phyloP scores from a whole-genome alignment of 805 yeast species.

The Saccharomycopsis microspora region DNA sequence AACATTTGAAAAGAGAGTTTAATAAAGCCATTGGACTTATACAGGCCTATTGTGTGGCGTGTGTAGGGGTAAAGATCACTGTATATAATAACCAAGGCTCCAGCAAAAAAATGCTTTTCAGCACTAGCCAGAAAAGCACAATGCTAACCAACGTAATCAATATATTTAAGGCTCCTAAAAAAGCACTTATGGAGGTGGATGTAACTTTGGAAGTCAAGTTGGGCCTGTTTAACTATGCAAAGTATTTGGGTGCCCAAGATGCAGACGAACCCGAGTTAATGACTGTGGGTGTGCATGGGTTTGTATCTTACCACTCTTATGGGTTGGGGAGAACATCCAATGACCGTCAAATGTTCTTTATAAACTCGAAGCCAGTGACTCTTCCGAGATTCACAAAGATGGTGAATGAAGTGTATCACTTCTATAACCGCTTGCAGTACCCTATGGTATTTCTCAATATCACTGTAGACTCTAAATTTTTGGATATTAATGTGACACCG shows the following conservation, averaged over 20 bases:
- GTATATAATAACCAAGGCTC: constrained; percentile 35
- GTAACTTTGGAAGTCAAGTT: constrained; percentile 26
- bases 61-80: constrained; percentile 44
- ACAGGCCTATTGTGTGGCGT: constrained; percentile 58
- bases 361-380: constrained; percentile 68
- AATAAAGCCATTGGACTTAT: constrained; percentile 51
- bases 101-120: constrained; percentile 39
- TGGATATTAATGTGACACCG: constrained; percentile 89
- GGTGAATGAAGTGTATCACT: constrained; percentile 63
- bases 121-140: constrained; percentile 40
- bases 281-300: constrained; percentile 38
- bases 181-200: constrained; percentile 44
- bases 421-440: constrained; percentile 58
- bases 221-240: neutral
- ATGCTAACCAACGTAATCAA: constrained; percentile 49
- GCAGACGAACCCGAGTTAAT: constrained; percentile 20
- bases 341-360: constrained; percentile 66
- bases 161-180: constrained; percentile 60
- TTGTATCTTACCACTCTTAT: constrained; percentile 63
- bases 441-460: constrained; percentile 65
- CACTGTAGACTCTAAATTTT: constrained; percentile 32
- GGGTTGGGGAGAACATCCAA: constrained; percentile 64
- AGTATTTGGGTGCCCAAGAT: constrained; percentile 14
- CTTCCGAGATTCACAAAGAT: constrained; percentile 44
- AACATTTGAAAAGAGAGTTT: constrained; percentile 61